phyloP scores from a whole-genome alignment of 495 filamentous ascomycete species.

The Penicillium parvum region DNA sequence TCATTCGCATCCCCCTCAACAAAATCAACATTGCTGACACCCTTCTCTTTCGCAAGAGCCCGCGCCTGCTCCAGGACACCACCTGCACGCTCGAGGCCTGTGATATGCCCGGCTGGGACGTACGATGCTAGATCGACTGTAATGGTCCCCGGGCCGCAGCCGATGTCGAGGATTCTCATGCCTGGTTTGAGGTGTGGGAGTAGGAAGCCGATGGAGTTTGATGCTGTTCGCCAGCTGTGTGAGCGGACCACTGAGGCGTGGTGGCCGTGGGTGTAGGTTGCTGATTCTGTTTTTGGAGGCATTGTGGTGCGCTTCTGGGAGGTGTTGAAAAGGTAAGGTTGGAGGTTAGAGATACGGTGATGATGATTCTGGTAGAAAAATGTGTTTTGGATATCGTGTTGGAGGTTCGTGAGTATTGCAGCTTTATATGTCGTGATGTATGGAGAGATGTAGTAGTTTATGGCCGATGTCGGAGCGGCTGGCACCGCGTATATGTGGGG shows the following conservation, averaged over 20 bases:
- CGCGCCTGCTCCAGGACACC: slow-evolving; percentile 36
- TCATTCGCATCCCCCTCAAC: slow-evolving; percentile 41
- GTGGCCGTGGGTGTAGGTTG: slow-evolving; percentile 49
- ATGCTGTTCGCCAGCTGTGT: slow-evolving; percentile 47
- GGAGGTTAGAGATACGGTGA: background rate
- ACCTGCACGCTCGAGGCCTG: slow-evolving; percentile 35
- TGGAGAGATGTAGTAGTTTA: too few species aligned
- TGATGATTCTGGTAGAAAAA: background rate
- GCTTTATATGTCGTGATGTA: too few species aligned
- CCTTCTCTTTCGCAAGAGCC: slow-evolving; percentile 28
- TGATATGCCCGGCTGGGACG: slow-evolving; percentile 44
- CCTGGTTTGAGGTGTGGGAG: slow-evolving; percentile 42
- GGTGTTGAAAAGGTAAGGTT: background rate
- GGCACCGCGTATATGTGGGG: too few species aligned
- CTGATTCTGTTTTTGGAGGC: slow-evolving; percentile 24
- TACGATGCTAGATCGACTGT: slow-evolving; percentile 47
- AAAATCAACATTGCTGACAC: slow-evolving; percentile 44
- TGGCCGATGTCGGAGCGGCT: too few species aligned
- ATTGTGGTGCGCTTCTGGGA: background rate
- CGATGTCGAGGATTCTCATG: slow-evolving; percentile 53
- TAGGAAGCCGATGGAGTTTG: slow-evolving; percentile 46
- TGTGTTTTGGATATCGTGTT: too few species aligned
- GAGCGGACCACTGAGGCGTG: slow-evolving; percentile 43
- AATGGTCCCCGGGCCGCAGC: slow-evolving; percentile 56
- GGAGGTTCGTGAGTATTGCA: too few species aligned